Base-by-base conservation (phyloP, 352 stramenopile genomes). In the Pilasporangium apinafurcum region DNA sequence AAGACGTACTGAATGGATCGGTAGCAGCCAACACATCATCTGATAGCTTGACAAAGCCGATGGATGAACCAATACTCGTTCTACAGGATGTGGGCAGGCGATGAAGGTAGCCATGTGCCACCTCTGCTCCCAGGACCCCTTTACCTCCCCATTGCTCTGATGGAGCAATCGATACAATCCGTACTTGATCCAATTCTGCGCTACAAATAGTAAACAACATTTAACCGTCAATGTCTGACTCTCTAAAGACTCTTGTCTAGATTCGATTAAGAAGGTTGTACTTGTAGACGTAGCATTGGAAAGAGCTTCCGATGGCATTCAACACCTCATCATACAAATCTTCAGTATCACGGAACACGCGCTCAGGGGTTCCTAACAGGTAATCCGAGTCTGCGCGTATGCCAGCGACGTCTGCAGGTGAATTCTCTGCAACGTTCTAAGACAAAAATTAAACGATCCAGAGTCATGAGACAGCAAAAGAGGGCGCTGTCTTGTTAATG, bases 211-310 rank as follows among this genome's bases (percentile, higher is more conserved):
- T 13, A 18, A 32, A 13, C 17, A 35, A 28, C 29, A 42, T 7
- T n/a, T n/a, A 45, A 27, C 27, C 20, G 33, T 12, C 20, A 25
- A 26, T 25, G 8, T 26, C 5, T 29, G n/a, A 16, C 1, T 5
- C 2, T 25, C 26, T 17, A 43, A n/a, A n/a, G n/a, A n/a, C n/a
- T 27, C 24, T 18, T 29, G 5, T 4, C 6, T 22, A 9, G 18
- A 37, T 39, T 25, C n/a, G 1, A 41, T 3, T 7, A 24, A 31
- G 16, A 8, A 8, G 1, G 8, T 61, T 73, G 16, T 35, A 92
- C 82, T 96, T 98, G 80, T 98, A 99, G 12, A 98, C 94, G 56
- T 98, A 99, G 42, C 97, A 91, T 67, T 98, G 94, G 47, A 99
- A 87, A 2, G 95, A 84, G 34, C 86, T 66, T 54, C 98, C 86